Conservation (phyloP, 1,284 basidiomycete species). For the Stereum hirsutum region DNA sequence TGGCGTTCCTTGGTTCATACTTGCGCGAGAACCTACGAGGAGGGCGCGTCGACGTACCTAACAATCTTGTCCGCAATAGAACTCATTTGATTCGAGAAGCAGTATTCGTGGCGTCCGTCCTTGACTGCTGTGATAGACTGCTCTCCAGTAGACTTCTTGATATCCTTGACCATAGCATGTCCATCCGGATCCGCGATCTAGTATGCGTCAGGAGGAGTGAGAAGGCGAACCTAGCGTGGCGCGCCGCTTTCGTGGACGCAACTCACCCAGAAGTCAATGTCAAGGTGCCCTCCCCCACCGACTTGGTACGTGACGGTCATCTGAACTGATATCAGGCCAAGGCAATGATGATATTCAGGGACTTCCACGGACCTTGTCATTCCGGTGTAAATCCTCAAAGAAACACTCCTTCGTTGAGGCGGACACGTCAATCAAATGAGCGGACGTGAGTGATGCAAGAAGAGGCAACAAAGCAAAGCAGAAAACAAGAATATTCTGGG, state of each 20-base stretch:
- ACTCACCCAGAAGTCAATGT: slow-evolving; percentile 92
- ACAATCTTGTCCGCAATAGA: slow-evolving; percentile 92
- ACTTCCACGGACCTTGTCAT: slow-evolving; percentile 69
- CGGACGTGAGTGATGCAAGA: slow-evolving; percentile 34
- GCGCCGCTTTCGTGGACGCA: neutral
- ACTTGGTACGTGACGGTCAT: slow-evolving; percentile 99
- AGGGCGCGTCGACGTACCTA: slow-evolving; percentile 43
- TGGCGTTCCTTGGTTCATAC: neutral
- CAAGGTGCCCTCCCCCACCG: slow-evolving; percentile 90
- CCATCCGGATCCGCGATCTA: slow-evolving; percentile 77
- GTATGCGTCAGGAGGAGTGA: neutral
- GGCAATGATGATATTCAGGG: neutral
- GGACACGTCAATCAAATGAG: slow-evolving; percentile 63
- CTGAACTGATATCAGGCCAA: slow-evolving; percentile 29
- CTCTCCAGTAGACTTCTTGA: slow-evolving; percentile 86
- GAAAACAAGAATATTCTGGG: slow-evolving; percentile 19
- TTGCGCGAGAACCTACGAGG: slow-evolving; percentile 2
- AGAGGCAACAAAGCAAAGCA: slow-evolving; percentile 32
- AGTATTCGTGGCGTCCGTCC: slow-evolving; percentile 90
- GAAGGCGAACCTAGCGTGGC: too few species aligned
- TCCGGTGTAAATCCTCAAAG: slow-evolving; percentile 92
- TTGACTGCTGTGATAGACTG: slow-evolving; percentile 79
- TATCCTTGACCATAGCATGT: slow-evolving; percentile 65
- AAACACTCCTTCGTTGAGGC: slow-evolving; percentile 92
- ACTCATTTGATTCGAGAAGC: slow-evolving; percentile 98